phyloP scores from a whole-genome alignment of 495 filamentous ascomycete species.

The Evernia prunastri region DNA sequence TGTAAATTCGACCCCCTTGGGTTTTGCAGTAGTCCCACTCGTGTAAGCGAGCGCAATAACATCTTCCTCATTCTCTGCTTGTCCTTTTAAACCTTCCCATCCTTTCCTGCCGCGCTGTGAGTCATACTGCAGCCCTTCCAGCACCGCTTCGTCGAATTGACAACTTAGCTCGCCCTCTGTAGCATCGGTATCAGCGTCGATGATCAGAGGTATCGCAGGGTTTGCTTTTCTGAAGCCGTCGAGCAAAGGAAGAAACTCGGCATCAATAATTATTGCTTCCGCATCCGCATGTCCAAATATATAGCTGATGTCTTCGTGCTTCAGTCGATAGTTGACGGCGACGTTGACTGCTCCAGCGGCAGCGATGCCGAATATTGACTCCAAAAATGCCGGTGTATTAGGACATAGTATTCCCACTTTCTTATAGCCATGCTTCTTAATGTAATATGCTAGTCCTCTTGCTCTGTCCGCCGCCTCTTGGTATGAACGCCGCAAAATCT shows the following conservation, averaged over 20 bases:
- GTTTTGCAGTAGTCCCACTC: constrained; percentile 82
- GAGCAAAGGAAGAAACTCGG: constrained; percentile 67
- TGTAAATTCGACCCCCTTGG: constrained; percentile 92
- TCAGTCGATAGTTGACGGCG: constrained; percentile 84
- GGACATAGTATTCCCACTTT: constrained; percentile 75
- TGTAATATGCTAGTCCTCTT: constrained; percentile 77
- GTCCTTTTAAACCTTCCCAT: constrained; percentile 68
- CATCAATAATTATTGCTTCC: constrained; percentile 82
- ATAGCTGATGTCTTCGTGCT: constrained; percentile 79
- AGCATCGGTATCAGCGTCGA: constrained; percentile 81
- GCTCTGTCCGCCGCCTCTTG: constrained; percentile 76
- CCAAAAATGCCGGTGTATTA: constrained; percentile 92
- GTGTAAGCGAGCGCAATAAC: constrained; percentile 86
- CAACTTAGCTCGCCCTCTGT: constrained; percentile 67
- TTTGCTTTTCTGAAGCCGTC: constrained; percentile 53
- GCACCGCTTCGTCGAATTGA: constrained; percentile 76
- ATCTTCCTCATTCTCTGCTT: constrained; percentile 66
- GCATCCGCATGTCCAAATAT: constrained; percentile 82
- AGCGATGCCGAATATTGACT: constrained; percentile 80
- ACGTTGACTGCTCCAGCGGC: constrained; percentile 79
- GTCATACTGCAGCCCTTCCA: constrained; percentile 73
- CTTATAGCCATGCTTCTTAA: constrained; percentile 62
- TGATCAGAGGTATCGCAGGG: constrained; percentile 58
- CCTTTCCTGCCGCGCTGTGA: constrained; percentile 52
- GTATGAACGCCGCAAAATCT: constrained; percentile 68